A percentile compares a stretch with the other conserved stretches of the same genome.
phyloP scores from a whole-genome alignment of 164 flowering plant genomes.

The Sedum album region DNA sequence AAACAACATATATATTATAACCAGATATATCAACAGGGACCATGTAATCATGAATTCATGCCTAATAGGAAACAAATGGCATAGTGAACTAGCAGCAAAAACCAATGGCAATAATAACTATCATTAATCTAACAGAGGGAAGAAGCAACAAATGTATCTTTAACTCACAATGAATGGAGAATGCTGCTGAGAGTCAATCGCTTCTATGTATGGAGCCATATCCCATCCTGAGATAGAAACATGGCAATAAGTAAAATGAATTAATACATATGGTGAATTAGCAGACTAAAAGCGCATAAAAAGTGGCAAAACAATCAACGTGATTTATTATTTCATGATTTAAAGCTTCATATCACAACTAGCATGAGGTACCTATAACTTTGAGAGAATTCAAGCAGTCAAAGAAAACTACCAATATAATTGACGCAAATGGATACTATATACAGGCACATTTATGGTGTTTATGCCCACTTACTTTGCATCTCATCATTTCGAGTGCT shows the following conservation, averaged over 20 bases:
- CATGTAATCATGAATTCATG: not conserved
- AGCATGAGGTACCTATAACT: not conserved
- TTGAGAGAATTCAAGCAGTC: not conserved
- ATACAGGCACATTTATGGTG: not conserved
- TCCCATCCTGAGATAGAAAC: conserved; percentile 64
- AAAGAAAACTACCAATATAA: not conserved
- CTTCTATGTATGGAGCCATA: conserved; percentile 95
- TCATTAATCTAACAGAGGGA: not conserved
- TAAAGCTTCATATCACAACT: not conserved
- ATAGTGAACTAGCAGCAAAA: not conserved
- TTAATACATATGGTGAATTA: not conserved
- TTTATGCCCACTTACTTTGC: conserved; percentile 39
- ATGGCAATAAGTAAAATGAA: not conserved
- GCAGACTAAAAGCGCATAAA: not conserved
- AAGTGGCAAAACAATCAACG: not conserved
- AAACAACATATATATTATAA: not conserved
- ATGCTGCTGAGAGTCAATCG: conserved; percentile 66
- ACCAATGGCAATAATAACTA: not conserved
- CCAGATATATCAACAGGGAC: not conserved
- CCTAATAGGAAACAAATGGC: not conserved
- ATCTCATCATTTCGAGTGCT: conserved; percentile 52
- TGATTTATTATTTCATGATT: not conserved
- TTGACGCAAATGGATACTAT: not conserved
- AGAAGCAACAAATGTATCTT: not conserved
- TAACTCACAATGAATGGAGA: conserved; percentile 55